A percentile compares a stretch with the other conserved stretches of the same genome.
phyloP scores from a whole-genome alignment of 2,329 filamentous ascomycete species.

The Aureobasidium pullulans region DNA sequence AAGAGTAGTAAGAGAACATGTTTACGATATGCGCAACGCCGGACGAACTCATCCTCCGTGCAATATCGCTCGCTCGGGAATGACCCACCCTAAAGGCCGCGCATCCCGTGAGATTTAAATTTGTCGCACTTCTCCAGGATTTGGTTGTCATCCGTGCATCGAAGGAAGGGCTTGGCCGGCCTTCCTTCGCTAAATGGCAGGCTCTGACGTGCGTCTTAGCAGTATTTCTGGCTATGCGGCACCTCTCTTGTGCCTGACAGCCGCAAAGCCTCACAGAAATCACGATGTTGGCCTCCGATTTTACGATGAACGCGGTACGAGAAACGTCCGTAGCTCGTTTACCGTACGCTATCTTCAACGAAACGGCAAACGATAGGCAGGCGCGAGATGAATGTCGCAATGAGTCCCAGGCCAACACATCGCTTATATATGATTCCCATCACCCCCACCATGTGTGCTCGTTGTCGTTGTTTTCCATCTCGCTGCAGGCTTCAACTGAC shows the following conservation, averaged over 20 bases:
- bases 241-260: background rate
- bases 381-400: constrained; percentile 10
- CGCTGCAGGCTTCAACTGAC: background rate
- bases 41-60: background rate
- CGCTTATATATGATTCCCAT: background rate
- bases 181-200: background rate
- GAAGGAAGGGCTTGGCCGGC: background rate
- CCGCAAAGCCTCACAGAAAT: background rate
- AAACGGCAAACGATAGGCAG: constrained; percentile 11
- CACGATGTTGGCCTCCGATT: background rate
- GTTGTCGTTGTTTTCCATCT: background rate
- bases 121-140: background rate
- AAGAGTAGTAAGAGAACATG: background rate
- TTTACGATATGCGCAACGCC: background rate
- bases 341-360: constrained; percentile 6
- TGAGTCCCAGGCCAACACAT: background rate
- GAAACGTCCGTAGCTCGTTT: constrained; percentile 1
- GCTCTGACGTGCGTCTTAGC: background rate
- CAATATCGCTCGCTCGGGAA: background rate
- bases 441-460: background rate
- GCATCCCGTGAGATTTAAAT: background rate
- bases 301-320: constrained; percentile 10
- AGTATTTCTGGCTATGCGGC: background rate
- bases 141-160: constrained; percentile 2
- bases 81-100: background rate